phyloP scores from a whole-genome alignment of 169 alveolate species.

The Haemoproteus tartakovskyi region DNA sequence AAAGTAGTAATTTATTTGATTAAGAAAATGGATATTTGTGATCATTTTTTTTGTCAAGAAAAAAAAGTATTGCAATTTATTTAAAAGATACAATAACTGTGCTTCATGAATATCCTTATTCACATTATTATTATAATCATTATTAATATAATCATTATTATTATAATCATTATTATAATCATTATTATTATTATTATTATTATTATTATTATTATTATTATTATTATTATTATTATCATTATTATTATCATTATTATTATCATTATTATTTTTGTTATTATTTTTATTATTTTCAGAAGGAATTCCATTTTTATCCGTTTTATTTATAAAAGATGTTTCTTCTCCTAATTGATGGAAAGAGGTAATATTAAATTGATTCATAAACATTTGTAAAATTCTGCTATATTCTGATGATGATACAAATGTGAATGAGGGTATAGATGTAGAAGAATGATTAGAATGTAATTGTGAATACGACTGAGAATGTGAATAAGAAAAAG shows the following conservation, averaged over 20 bases:
- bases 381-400: constrained; percentile 1
- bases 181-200: too few relatives aligned
- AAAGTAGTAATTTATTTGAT: constrained; percentile 28
- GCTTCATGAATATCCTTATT: background rate
- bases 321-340: background rate
- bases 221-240: background rate
- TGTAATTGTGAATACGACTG: too few relatives aligned
- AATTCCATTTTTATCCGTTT: too few relatives aligned
- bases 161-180: background rate
- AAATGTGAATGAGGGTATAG: too few relatives aligned
- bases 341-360: background rate
- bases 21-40: constrained; percentile 33
- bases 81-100: constrained; percentile 9
- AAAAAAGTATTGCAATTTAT: constrained; percentile 45
- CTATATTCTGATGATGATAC: constrained; percentile 4
- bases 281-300: too few relatives aligned
- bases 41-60: constrained; percentile 25
- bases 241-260: too few relatives aligned
- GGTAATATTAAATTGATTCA: constrained; percentile 10
- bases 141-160: too few relatives aligned
- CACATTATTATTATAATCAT: background rate
- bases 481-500: too few relatives aligned
- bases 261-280: background rate
- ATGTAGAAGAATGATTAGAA: too few relatives aligned
- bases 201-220: too few relatives aligned